A percentile compares a stretch with the other conserved stretches of the same genome.
Conservation (phyloP, 192 early-diverging fungal species). For the Entrophospora sp. region DNA sequence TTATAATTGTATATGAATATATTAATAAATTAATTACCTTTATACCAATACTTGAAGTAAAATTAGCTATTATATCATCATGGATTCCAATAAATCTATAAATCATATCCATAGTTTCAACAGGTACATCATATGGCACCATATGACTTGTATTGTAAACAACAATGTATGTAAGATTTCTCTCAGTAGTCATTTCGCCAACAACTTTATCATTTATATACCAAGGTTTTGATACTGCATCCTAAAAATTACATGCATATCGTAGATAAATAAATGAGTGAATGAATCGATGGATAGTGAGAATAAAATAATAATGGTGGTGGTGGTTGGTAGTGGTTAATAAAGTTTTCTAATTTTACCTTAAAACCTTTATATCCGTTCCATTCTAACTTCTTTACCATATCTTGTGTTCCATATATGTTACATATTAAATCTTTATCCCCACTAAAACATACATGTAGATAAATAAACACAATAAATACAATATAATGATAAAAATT, state of each 20-base stretch:
- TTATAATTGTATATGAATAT: too few species aligned
- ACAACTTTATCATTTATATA: slow-evolving; percentile 31
- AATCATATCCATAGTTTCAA: slow-evolving; percentile 74
- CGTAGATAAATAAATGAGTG: too few species aligned
- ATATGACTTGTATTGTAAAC: slow-evolving; percentile 82
- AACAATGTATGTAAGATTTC: slow-evolving; percentile 71
- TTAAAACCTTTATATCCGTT: slow-evolving; percentile 48
- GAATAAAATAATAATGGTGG: not conserved
- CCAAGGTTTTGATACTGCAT: slow-evolving; percentile 31
- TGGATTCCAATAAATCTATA: slow-evolving; percentile 69
- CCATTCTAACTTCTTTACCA: slow-evolving; percentile 63
- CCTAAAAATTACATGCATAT: too few species aligned
- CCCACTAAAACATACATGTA: slow-evolving; percentile 60
- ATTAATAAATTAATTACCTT: too few species aligned
- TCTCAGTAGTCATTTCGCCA: slow-evolving; percentile 34
- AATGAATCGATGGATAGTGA: too few species aligned
- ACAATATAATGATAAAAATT: not conserved
- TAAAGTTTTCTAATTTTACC: slow-evolving; percentile 22
- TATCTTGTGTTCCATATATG: slow-evolving; percentile 53
- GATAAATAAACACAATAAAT: not conserved
- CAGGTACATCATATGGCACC: slow-evolving; percentile 83
- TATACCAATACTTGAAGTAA: too few species aligned
- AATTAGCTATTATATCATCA: too few species aligned
- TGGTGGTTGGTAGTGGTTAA: not conserved
- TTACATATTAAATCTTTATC: slow-evolving; percentile 79